phyloP scores from a whole-genome alignment of 257 asterid species.

The Solanum verrucosum region DNA sequence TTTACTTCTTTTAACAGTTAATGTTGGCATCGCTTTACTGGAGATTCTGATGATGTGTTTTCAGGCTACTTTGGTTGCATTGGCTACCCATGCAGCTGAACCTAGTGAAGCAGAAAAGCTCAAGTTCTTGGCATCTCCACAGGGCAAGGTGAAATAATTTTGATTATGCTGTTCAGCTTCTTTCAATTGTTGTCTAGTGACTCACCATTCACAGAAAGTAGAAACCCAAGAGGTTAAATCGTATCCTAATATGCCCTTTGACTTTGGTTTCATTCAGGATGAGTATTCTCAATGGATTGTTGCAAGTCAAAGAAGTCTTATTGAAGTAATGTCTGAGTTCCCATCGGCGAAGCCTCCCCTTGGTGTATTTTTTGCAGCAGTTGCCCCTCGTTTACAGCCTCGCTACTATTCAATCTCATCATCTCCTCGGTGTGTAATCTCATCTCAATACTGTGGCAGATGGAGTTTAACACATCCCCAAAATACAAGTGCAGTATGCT shows the following conservation, averaged over 20 bases:
- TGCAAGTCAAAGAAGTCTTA: constrained; percentile 67
- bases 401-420: constrained; percentile 80
- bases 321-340: constrained; percentile 77
- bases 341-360: constrained; percentile 80
- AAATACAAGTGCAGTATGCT: neutral
- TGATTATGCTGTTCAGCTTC: neutral
- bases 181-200: neutral
- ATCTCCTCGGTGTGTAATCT: constrained; percentile 49
- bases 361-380: constrained; percentile 78
- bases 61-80: constrained; percentile 68
- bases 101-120: constrained; percentile 58
- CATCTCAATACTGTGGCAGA: neutral
- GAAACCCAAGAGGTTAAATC: neutral
- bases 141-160: constrained; percentile 53
- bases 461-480: neutral
- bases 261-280: constrained; percentile 32
- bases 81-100: constrained; percentile 67
- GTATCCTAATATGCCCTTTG: neutral
- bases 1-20: neutral
- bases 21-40: neutral
- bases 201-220: neutral
- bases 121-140: constrained; percentile 58
- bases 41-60: neutral
- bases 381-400: constrained; percentile 66
- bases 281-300: constrained; percentile 64